Evolutionary conservation across 441 rosid species (phyloP).

Genomic region (Arabidopsis hybrid): DNA sequence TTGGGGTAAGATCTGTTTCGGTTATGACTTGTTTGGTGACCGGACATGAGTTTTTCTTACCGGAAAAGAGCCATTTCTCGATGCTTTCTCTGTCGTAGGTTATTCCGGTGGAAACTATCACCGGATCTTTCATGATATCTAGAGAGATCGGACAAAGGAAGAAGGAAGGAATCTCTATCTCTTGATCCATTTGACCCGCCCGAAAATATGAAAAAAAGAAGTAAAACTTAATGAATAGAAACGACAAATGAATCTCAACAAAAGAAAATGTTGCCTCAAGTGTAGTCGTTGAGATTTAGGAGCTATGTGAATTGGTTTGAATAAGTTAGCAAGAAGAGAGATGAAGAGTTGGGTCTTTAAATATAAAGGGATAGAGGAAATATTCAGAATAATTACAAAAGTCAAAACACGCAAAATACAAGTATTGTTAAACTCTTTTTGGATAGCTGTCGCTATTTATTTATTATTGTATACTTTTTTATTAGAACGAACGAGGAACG

Average conservation of each 20-base stretch:
- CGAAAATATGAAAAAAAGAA: constrained; percentile 11
- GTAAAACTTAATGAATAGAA: constrained; percentile 25
- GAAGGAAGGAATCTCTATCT: constrained; percentile 72
- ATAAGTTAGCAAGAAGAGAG: constrained; percentile 36
- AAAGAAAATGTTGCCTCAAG: constrained; percentile 7
- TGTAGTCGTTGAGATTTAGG: constrained; percentile 34
- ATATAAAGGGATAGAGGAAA: constrained; percentile 36
- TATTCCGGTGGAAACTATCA: constrained; percentile 71
- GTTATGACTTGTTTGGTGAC: constrained; percentile 67
- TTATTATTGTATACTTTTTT: constrained; percentile 28
- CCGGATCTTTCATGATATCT: constrained; percentile 88
- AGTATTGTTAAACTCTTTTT: constrained; percentile 25
- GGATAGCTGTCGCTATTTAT: constrained; percentile 38
- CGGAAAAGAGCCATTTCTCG: constrained; percentile 67
- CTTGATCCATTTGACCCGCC: constrained; percentile 54
- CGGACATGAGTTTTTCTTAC: constrained; percentile 67
- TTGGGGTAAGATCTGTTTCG: constrained; percentile 77
- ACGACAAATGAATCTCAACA: neutral
- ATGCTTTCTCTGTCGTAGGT: constrained; percentile 83
- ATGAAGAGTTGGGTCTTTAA: constrained; percentile 37
- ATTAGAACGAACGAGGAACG: constrained; percentile 36
- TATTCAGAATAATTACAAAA: constrained; percentile 40
- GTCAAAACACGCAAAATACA: constrained; percentile 60
- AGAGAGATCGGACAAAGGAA: constrained; percentile 86
- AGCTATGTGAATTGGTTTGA: constrained; percentile 51